These are phyloP conservation scores for Umbelopsis sp. DNA, from an alignment of 371 early-diverging fungal genomes.

Conservation along the genomic window DNA sequence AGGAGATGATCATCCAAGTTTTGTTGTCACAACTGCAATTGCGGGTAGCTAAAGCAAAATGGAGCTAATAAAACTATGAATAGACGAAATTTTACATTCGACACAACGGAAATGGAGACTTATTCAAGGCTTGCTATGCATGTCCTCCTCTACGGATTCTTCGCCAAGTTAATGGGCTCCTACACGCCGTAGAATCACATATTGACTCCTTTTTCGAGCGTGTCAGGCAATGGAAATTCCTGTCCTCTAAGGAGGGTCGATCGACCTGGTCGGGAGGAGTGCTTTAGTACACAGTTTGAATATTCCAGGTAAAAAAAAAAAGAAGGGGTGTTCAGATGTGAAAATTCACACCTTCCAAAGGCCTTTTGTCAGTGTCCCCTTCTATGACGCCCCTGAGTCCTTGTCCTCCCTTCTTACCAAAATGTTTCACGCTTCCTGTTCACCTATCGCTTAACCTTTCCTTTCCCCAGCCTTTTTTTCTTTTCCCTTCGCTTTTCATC, in stretches of 20 bases:
- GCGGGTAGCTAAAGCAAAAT: too few relatives aligned
- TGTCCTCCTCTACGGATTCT: neutral
- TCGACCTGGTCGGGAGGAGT: constrained; percentile 4
- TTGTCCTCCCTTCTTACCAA: neutral
- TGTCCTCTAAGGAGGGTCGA: constrained; percentile 8
- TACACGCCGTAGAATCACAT: neutral
- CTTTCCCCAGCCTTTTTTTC: neutral
- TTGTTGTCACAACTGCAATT: too few relatives aligned
- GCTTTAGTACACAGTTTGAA: neutral
- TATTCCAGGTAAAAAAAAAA: neutral
- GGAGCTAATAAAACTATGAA: too few relatives aligned
- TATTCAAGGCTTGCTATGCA: neutral
- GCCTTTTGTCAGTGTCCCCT: neutral
- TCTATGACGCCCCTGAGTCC: neutral
- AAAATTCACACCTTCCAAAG: neutral
- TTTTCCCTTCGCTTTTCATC: neutral
- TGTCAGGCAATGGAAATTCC: neutral
- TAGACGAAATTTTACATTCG: too few relatives aligned
- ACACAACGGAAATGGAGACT: too few relatives aligned
- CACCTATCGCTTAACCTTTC: neutral
- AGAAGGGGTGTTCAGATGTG: neutral
- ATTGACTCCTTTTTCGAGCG: neutral
- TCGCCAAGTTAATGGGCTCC: neutral
- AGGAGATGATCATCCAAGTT: too few relatives aligned
- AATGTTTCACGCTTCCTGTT: constrained; percentile 1